Evolutionary conservation across 202 grass and related monocot species (phyloP), one percentile per base, ranked within the genome.

Genomic region (Panicum virgatum): DNA sequence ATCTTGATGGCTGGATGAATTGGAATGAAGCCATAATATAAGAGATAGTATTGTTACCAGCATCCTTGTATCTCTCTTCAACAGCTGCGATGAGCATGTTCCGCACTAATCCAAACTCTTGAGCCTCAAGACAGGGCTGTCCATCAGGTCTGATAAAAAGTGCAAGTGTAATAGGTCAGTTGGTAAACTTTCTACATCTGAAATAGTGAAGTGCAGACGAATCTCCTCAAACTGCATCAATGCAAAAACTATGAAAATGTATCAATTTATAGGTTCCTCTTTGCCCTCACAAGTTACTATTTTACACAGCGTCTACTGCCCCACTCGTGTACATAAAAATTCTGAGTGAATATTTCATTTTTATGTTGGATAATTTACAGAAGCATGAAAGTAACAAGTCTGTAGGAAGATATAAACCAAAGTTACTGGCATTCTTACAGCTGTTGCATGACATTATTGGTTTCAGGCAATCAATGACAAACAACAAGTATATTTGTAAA

Each of bases 11-110:
- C 26, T 45, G 22, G 40, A 58, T 40, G 53, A 16, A 72, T 27
- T 5, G 5, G 1, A 66, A 50, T 38, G 37, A 54, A 15, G 26
- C 20, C 19, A 67, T 48, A 73, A 78, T 1, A n/a, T n/a, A 79
- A 30, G 3, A 66, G 10, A 45, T 18, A 61, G 42, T 26, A 79
- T 66, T 19, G 63, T 84, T 89, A 97, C 94, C 94, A 14, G 94
- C 94, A 84, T 94, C 92, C 69, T 83, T 97, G 88, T 97, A 97
- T 75, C 92, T 86, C 82, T 97, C 94, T 90, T 97, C 94, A 50
- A 89, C 76, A 69, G 90, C 92, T 43, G 94, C 94, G 58, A 87
- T 82, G 38, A 91, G 79, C 94, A 97, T 97, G 83, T 97, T 94
- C 7, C 80, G 74, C 32, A 97, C 72, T 75, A 97, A 90, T 56